These are phyloP conservation scores for Aspergillus pseudoterreus DNA, from an alignment of 2,329 filamentous ascomycete species.

Conservation along the genomic window DNA sequence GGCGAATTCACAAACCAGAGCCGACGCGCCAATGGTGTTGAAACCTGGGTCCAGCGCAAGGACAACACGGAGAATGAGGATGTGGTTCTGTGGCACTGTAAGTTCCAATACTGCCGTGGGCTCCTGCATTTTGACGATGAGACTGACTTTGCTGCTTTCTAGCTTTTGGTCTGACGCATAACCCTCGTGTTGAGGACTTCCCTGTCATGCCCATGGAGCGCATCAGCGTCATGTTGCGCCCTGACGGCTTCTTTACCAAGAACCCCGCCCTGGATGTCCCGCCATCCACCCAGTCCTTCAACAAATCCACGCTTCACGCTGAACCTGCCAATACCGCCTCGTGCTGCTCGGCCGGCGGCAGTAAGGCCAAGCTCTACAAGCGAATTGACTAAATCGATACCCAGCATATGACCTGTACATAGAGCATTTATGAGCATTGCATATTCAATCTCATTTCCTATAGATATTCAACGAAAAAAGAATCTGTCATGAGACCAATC, in stretches of 20 bases:
- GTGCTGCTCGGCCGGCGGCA: constrained; percentile 17
- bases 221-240: constrained; percentile 46
- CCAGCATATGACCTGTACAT: no score
- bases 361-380: constrained; percentile 30
- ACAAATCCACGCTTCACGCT: constrained; percentile 37
- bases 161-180: constrained; percentile 59
- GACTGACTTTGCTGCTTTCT: constrained; percentile 7
- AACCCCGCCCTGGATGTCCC: constrained; percentile 50
- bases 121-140: neutral
- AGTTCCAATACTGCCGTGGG: constrained; percentile 27
- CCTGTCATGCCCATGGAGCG: constrained; percentile 65
- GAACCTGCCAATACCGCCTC: constrained; percentile 15
- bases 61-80: constrained; percentile 48
- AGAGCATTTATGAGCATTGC: no score
- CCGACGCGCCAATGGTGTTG: constrained; percentile 51
- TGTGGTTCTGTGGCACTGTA: constrained; percentile 38
- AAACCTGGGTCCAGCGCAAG: constrained; percentile 48
- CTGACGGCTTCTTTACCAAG: constrained; percentile 51
- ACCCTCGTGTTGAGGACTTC: constrained; percentile 63
- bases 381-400: constrained; percentile 3
- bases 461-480: neutral
- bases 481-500: neutral
- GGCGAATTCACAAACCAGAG: constrained; percentile 58
- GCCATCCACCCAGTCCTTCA: constrained; percentile 38
- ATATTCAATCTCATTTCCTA: no score